Evolutionary conservation across 2,329 filamentous ascomycete genomes (phyloP), one percentile per base, ranked within the genome.

Genomic region (Arachnomyces sp.): DNA sequence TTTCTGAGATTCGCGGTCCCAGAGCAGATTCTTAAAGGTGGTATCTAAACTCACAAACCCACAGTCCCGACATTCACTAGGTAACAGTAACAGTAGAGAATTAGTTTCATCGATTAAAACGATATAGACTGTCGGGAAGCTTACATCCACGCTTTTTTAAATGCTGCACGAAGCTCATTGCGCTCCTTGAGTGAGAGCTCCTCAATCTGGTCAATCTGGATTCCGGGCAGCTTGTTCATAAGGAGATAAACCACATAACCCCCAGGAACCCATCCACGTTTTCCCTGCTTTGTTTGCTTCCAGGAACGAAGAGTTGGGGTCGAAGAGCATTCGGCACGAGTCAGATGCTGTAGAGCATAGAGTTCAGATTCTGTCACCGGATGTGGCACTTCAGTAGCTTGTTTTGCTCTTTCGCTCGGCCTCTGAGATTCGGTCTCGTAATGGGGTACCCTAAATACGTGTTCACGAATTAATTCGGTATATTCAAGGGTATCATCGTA

Each of bases 151-250:
- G 20, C 20, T 9, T 25, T 25, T 25, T 25, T 25, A 9, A 25
- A 25, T 9, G 20, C 20, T 9, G 20, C 9, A 5, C 20, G 20
- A 25, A 25, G 20, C 9, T 25, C 20, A 9, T 25, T 25, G 20
- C 20, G 20, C 20, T 25, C 20, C 20, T 30, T 18, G 11, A 15
- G 8, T n/a, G 11, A 25, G 15, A 9, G 28, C 2, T 12, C 9
- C 11, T 31, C 29, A 4, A 36, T 16, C 17, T 28, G n/a, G 6
- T 25, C 4, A 18, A 37, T 11, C 7, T 15, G 17, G 16, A 7
- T 13, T 11, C 39, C 39, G 2, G 39, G 28, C 28, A 42, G 15
- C 29, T 37, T 42, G 12, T 34, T 42, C 39, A 42, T 42, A 13
- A 42, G n/a, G 17, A 42, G 14, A 42, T 14, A 37, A 13, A 37